Evolutionary conservation across 345 rosid species (phyloP).

Genomic region (Combretum micranthum): DNA sequence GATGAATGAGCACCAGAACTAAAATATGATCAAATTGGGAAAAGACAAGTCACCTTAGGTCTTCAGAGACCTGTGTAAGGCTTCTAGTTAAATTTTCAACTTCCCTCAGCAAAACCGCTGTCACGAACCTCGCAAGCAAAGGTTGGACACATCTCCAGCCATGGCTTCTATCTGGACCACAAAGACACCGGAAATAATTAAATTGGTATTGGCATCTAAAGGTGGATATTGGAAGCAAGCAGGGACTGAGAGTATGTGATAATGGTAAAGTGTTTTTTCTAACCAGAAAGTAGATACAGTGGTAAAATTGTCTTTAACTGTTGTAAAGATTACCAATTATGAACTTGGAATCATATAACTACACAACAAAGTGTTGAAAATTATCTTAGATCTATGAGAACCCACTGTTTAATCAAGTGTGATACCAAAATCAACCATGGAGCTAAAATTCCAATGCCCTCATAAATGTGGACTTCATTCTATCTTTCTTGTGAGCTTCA

Average conservation of each 20-base stretch:
- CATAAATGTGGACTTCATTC: too few relatives aligned
- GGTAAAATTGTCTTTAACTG: too few relatives aligned
- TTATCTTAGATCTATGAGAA: too few relatives aligned
- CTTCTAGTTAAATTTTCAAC: slow-evolving; percentile 77
- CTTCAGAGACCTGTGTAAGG: slow-evolving; percentile 81
- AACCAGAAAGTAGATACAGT: too few relatives aligned
- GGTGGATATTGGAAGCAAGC: background rate
- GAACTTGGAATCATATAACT: too few relatives aligned
- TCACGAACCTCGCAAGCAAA: slow-evolving; percentile 80
- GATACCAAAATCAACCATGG: too few relatives aligned
- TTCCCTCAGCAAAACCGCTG: slow-evolving; percentile 81
- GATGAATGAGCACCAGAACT: background rate
- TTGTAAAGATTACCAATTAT: too few relatives aligned
- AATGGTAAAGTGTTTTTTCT: too few relatives aligned
- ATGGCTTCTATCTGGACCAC: slow-evolving; percentile 93
- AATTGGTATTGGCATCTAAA: slow-evolving; percentile 35
- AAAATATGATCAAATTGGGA: slow-evolving; percentile 1
- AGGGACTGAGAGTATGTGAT: background rate
- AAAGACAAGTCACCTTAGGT: slow-evolving; percentile 52
- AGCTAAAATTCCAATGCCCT: too few relatives aligned
- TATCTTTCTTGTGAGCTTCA: too few relatives aligned
- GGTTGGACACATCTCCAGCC: slow-evolving; percentile 97
- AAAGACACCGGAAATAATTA: slow-evolving; percentile 45
- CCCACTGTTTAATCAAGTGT: too few relatives aligned
- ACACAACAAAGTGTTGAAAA: too few relatives aligned